Evolutionary conservation across 768 basidiomycete species (phyloP).

Genomic region (Kwoniella botswanensis): DNA sequence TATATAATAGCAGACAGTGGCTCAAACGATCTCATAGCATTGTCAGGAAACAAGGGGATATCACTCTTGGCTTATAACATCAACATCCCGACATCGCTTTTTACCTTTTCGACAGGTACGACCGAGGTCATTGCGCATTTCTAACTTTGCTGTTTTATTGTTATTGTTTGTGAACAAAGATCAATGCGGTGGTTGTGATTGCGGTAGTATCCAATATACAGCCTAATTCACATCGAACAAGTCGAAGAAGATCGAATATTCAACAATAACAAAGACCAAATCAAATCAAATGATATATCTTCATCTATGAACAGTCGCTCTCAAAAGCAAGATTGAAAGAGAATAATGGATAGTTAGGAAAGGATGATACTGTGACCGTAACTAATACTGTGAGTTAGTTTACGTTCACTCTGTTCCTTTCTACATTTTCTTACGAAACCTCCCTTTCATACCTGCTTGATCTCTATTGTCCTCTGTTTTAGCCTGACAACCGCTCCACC

Average conservation of each 20-base stretch:
- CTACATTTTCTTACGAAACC: background rate
- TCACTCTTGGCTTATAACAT: too few species aligned
- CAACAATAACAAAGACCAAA: too few species aligned
- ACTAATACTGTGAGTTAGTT: background rate
- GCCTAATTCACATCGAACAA: background rate
- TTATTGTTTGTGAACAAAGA: background rate
- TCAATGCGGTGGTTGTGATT: background rate
- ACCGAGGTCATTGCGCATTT: background rate
- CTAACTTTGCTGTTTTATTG: background rate
- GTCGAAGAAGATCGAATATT: too few species aligned
- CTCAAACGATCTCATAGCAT: background rate
- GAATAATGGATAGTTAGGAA: background rate
- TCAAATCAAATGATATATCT: background rate
- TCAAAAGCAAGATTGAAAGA: background rate
- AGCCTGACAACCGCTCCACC: constrained; percentile 1
- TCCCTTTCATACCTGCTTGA: background rate
- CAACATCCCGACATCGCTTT: too few species aligned
- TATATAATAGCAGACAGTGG: background rate
- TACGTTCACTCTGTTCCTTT: background rate
- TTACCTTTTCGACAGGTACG: background rate
- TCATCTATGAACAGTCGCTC: background rate
- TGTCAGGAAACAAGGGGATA: too few species aligned
- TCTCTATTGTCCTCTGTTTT: background rate
- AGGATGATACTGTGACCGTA: background rate
- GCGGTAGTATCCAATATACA: background rate